Evolutionary conservation across 768 basidiomycete species (phyloP), one percentile per base, ranked within the genome.

Genomic region (Hypsizygus marmoreus): DNA sequence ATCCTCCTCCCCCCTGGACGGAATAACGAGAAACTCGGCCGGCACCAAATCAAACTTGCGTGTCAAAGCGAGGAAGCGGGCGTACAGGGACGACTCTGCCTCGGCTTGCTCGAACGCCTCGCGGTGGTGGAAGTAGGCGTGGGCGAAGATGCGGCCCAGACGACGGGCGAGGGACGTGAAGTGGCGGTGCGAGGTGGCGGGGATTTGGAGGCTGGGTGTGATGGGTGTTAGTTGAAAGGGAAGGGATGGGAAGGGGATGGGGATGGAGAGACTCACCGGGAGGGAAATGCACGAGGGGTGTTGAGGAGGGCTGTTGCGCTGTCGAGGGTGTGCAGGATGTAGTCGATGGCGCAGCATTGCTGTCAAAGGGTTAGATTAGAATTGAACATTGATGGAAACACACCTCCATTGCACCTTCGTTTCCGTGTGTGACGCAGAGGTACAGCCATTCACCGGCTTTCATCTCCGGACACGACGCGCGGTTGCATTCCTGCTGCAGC

Each of bases 381-480:
- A 35, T 6, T n/a, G n/a, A n/a, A n/a, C 25, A 43, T 14, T 10
- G 29, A 39, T 39, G 24, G 4, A 10, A 25, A 59, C 78, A 35
- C 55, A 89, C 90, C 81, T 92, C 91, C 82, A 90, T 88, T 39
- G 84, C 80, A 8, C 86, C 86, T 46, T 90, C 89, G 58, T 84
- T 90, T 16, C 91, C 92, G 66, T 97, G 94, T 0, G 93, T 94
- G 29, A 95, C 93, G 55, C 95, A 98, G 5, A 97, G 71, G 67
- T 97, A 98, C 22, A 91, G 76, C 95, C 95, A 97, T 72, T 97
- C 92, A 43, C 91, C 91, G n/a, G 95, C 94, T 66, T 95, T 95
- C 95, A 99, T 99, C 68, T 95, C 87, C 1, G 94, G 91, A 73
- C 95, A 99, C 8, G 86, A 81, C 26, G 77, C 68, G 29, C 90